Base-by-base conservation (phyloP, 371 early-diverging fungal species). In the Apophysomyces variabilis region DNA sequence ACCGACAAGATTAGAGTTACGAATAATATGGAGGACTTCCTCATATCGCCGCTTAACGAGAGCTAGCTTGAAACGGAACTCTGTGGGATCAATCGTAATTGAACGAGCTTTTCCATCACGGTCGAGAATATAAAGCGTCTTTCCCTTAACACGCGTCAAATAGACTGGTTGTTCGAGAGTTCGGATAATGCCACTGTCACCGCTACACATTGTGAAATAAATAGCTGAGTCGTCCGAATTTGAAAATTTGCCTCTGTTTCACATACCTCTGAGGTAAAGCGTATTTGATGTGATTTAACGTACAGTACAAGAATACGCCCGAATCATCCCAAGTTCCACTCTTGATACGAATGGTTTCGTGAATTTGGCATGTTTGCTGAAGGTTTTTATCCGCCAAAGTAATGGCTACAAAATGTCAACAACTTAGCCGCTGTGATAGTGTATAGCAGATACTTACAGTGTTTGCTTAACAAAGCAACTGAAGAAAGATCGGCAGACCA, bases 281-380 rank as follows among this genome's bases (percentile, higher is more conserved):
- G 80, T 96, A 99, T 82, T 99, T 99, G 75, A 99, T 89, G 75
- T 99, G 99, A 82, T 98, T 98, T 65, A 96, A 87, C 7, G 99
- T 99, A 57, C 98, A 91, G 83, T 99, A 99, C 54, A 99, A 78
- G 65, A 99, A 92, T 9, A 97, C 90, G 38, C 95, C 94, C 35
- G 87, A 83, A 14, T 93, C 95, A 75, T 96, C 96, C 95, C 98
- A 96, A 21, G 94, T 91, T 11, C 95, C 98, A 72, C 95, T 93
- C 85, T 96, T 96, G 81, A 99, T 96, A 68, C 96, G 91, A 62
- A 98, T 97, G 12, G 98, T 96, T 79, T 99, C 99, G 74, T 97
- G 96, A 57, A 97, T 90, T 62, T 90, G 77, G 71, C 91, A 85
- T 14, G 89, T 79, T 74, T 96, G 95, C 66, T 94, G 90, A 36